Evolutionary conservation across 179 eudicot genomes (phyloP), one percentile per base, ranked within the genome.

Genomic region (Beta macrorhiza): DNA sequence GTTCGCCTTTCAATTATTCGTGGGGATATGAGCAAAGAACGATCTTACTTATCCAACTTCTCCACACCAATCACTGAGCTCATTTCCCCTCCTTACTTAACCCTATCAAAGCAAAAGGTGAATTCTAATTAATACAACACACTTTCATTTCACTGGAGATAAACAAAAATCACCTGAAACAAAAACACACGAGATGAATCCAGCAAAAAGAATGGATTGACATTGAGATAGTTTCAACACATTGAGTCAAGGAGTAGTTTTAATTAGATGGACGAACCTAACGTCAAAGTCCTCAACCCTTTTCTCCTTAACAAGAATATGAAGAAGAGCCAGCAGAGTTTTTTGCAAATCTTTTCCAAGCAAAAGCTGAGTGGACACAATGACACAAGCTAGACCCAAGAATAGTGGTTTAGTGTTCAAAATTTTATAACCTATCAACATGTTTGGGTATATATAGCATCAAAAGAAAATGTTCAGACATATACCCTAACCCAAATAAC

Each of bases 1-100:
- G 78, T 89, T 56, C 90, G 91, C 63, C 81, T 83, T 85, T 92
- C 93, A 78, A 76, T 91, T 82, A 88, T 91, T 14, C 88, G 90
- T 10, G 82, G 69, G 49, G 78, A 10, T 51, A 62, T 32, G 42
- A 12, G 79, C 72, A 80, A 58, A 44, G 82, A 79, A 70, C 57
- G 37, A 62, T 59, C 87, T 25, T 79, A 71, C 71, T 79, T 81
- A 67, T 79, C 88, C 72, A 76, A 67, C 12, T 32, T 78, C 62
- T 65, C 82, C 74, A 62, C 86, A 53, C 82, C 65, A 78, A 72
- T 57, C 45, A 64, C 74, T 37, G 85, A 64, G 7, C 78, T 83
- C 88, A 86, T 80, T 67, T 58, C 67, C 76, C 52, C 81, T 44
- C 72, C 80, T 65, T 57, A 62, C 25, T 52, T 0, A 59, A 61